Evolutionary conservation across 2,329 filamentous ascomycete genomes (phyloP), one percentile per base, ranked within the genome.

Genomic region (Colletotrichum limetticola): DNA sequence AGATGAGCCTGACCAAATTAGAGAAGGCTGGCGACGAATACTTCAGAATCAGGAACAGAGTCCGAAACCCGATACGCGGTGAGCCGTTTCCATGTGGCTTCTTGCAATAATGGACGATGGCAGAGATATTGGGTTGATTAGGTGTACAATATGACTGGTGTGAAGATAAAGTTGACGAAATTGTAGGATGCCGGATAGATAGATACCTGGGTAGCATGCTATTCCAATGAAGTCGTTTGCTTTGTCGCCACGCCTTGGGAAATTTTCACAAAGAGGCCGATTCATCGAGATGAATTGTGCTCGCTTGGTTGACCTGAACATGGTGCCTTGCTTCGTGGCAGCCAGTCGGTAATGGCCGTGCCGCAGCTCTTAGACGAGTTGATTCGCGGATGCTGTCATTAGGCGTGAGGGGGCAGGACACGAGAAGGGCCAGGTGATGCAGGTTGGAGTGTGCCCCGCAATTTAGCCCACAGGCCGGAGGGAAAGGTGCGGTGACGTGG

Each of bases 401-500:
- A 61, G 55, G 37, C 71, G 66, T 61, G 71, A 70, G 60, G 66
- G 66, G 60, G 66, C 61, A 66, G 66, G 11, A 68, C 46, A 63
- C 66, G 60, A 55, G 55, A 66, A 56, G 32, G 66, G 49, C 49
- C 66, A 71, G 71, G 71, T 73, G 71, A 73, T 68, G 42, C 55
- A 46, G 37, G 32, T 52, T 73, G 71, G 61, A 35, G 56, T 66
- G 57, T 61, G 60, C 71, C 71, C 66, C 71, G 66, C 66, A 72
- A 61, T 73, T 70, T 65, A 73, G 66, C 56, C 32, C 56, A 61
- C 56, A 59, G 57, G 55, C 66, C 66, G 71, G 71, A 73, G 71
- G 56, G 59, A 71, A 66, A 66, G 71, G 66, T 71, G 71, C 71
- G 66, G 66, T 73, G 71, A 66, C 70, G 66, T 73, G 66, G 46